phyloP scores from a whole-genome alignment of 371 early-diverging fungal species.

The Amoeboaphelidium protococcarum region DNA sequence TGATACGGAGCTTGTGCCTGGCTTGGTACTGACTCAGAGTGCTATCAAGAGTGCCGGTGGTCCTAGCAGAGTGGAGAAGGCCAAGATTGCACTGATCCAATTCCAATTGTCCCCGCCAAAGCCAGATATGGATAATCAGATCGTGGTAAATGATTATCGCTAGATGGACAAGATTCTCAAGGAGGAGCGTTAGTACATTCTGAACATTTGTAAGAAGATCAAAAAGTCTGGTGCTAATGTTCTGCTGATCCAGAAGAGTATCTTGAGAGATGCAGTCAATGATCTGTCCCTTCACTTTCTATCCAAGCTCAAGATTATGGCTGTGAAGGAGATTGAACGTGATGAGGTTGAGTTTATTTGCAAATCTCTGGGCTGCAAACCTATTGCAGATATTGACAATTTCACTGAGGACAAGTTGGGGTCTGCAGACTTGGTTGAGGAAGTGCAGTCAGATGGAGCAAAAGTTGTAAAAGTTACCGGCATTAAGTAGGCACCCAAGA shows the following conservation, averaged over 20 bases:
- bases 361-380: conserved; percentile 73
- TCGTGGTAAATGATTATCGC: conserved; percentile 92
- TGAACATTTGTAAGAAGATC: conserved; percentile 95
- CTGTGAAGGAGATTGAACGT: conserved; percentile 93
- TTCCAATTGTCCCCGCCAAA: conserved; percentile 99
- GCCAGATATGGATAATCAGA: conserved; percentile 98
- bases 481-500: conserved; percentile 64
- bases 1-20: conserved; percentile 79
- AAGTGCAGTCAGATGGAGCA: conserved; percentile 58
- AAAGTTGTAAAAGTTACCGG: conserved; percentile 76
- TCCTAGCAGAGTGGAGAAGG: conserved; percentile 80
- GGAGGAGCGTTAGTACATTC: conserved; percentile 93
- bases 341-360: conserved; percentile 97
- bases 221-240: conserved; percentile 96
- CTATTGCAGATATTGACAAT: conserved; percentile 93
- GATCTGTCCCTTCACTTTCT: conserved; percentile 95
- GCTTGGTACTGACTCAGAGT: conserved; percentile 73
- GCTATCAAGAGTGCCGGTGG: conserved; percentile 76
- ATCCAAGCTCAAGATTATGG: conserved; percentile 90
- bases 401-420: conserved; percentile 92
- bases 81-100: conserved; percentile 90
- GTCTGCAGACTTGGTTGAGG: conserved; percentile 81
- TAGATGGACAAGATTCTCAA: conserved; percentile 98
- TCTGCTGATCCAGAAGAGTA: conserved; percentile 94
- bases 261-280: conserved; percentile 92